phyloP scores from a whole-genome alignment of 495 filamentous ascomycete species.

The Penicillium waksmanii region DNA sequence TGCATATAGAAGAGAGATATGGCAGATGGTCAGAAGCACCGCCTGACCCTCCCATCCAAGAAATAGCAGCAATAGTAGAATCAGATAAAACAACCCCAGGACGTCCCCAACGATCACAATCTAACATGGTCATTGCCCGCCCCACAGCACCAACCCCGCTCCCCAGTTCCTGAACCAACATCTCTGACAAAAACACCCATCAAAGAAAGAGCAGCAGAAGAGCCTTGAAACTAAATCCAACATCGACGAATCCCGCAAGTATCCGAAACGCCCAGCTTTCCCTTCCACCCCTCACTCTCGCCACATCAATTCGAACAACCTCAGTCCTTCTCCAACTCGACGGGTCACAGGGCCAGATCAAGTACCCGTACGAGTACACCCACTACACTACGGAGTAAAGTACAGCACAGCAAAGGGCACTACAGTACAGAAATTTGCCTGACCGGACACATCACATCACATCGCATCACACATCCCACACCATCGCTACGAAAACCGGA shows the following conservation, averaged over 20 bases:
- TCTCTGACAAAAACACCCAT: slow-evolving; percentile 5
- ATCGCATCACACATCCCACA: neutral
- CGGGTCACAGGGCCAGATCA: neutral
- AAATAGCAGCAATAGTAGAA: neutral
- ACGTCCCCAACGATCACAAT: neutral
- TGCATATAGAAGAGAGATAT: neutral
- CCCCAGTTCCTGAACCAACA: slow-evolving; percentile 9
- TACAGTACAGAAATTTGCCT: neutral
- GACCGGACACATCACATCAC: slow-evolving; percentile 7
- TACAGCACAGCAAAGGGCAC: neutral
- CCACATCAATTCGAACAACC: neutral
- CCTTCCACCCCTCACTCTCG: neutral
- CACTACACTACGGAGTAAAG: neutral
- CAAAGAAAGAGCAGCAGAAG: neutral
- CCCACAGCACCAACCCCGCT: slow-evolving; percentile 20
- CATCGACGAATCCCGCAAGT: neutral
- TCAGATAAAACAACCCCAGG: neutral
- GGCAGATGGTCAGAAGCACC: neutral
- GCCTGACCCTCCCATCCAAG: neutral
- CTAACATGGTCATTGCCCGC: neutral
- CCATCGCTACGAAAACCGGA: neutral
- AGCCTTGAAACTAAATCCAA: neutral
- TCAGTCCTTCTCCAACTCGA: neutral
- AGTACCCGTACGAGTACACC: neutral
- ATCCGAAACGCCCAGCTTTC: neutral